Evolutionary conservation across 257 asterid species (phyloP), one percentile per base, ranked within the genome.

Genomic region (Fraxinus cuspidata): DNA sequence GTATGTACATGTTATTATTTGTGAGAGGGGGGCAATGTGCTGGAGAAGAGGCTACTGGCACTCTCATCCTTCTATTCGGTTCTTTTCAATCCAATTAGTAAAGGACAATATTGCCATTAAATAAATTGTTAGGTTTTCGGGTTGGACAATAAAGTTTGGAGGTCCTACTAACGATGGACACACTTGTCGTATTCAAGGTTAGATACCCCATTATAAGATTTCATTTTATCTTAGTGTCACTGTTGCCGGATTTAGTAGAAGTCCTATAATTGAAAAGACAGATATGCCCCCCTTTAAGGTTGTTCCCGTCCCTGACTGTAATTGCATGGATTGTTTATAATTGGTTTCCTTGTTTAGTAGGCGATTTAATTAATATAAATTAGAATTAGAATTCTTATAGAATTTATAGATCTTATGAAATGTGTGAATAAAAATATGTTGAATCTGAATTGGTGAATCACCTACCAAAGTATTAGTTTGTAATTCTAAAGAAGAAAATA

Each of bases 141-240:
- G 75, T 81, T 81, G 70, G 70, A 63, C 70, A 38, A 79, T 79
- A 77, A 85, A 83, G 83, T 64, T 44, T 38, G n/a, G 71, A 77
- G 89, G 88, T 77, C 88, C 90, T 83, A 79, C 4, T 88, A 77
- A 78, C 80, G 83, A 81, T 69, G 86, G 85, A 84, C 82, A 84
- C 72, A 64, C 81, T 78, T 74, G 83, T 77, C 76, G 79, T 80
- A 79, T 74, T 73, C 32, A 64, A 79, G 76, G 64, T 74, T 38
- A 80, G 82, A 78, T 89, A 78, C 76, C 89, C 92, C 90, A 79
- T 81, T 80, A 77, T 81, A 78, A 89, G 90, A 89, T 91, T 85
- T 88, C 79, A 69, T 53, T 71, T 77, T 72, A 86, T 88, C 87
- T 85, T 83, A 70, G 71, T 83, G 85, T 81, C 85, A 77, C 83